These are phyloP conservation scores for Trichoderma aggressivum DNA, from an alignment of 2,329 filamentous ascomycete species.

Conservation along the genomic window DNA sequence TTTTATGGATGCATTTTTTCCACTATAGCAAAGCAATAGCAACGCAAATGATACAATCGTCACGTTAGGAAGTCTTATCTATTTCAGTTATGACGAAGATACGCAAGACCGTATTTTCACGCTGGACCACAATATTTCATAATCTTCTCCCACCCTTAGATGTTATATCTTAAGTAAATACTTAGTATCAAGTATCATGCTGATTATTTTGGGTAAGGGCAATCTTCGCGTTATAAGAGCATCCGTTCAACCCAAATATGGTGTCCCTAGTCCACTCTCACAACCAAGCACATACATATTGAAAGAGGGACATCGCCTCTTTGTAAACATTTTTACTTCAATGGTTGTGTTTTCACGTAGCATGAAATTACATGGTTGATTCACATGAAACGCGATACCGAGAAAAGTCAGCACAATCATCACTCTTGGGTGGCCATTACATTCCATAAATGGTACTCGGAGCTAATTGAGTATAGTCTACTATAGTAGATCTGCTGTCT, in stretches of 20 bases:
- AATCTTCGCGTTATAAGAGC: too few species aligned
- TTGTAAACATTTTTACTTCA: background rate
- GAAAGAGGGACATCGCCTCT: background rate
- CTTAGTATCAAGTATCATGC: background rate
- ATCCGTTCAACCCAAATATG: background rate
- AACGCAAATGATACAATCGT: background rate
- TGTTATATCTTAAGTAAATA: background rate
- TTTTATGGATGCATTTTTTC: background rate
- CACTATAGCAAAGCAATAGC: accelerated
- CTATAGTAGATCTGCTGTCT: too few species aligned
- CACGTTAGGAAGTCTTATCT: background rate
- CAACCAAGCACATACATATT: background rate
- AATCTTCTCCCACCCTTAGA: background rate
- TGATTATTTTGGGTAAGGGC: too few species aligned
- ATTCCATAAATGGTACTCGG: background rate
- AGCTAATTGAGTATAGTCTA: background rate
- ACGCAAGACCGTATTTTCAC: background rate
- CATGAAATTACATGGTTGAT: accelerated
- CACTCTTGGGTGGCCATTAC: background rate
- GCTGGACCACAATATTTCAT: accelerated
- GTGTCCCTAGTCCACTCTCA: background rate
- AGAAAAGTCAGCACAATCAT: accelerated
- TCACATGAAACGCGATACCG: background rate
- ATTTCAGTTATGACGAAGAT: background rate
- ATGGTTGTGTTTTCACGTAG: accelerated